Evolutionary conservation across 176 grass and related monocot genomes (phyloP).

Genomic region (Secale cereale): DNA sequence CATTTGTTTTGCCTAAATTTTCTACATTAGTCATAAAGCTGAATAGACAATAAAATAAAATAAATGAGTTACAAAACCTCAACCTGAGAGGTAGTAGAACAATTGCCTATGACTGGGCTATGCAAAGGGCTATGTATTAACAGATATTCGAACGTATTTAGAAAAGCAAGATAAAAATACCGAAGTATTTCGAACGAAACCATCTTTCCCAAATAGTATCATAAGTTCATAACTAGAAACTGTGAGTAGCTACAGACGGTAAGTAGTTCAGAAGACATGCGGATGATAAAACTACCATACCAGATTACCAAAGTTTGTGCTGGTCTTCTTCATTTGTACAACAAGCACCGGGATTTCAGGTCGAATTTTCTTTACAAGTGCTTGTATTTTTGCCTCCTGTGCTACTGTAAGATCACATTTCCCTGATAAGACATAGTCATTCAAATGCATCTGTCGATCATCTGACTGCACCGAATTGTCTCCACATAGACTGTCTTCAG

Average conservation of each 20-base stretch:
- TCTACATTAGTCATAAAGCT: too few species aligned
- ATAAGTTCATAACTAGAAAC: background rate
- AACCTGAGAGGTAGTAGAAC: too few species aligned
- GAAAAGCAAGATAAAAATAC: too few species aligned
- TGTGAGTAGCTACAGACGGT: background rate
- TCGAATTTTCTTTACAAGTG: constrained; percentile 4
- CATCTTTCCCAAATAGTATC: background rate
- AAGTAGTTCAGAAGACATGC: background rate
- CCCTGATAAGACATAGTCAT: constrained; percentile 1
- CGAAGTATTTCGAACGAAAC: too few species aligned
- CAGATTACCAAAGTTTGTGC: background rate
- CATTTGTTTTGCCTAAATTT: too few species aligned
- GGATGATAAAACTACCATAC: background rate
- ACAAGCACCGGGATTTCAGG: constrained; percentile 16
- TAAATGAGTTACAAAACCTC: too few species aligned
- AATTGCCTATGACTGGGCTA: too few species aligned
- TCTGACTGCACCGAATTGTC: background rate
- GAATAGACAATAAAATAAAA: too few species aligned
- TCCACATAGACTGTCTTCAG: background rate
- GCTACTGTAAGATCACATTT: background rate
- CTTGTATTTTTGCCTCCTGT: background rate
- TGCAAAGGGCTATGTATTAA: too few species aligned
- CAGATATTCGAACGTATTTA: too few species aligned
- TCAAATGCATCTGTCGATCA: background rate
- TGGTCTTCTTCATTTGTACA: constrained; percentile 11